Conservation (phyloP, 176 grass and related monocot genomes). For the Typha latifolia region DNA sequence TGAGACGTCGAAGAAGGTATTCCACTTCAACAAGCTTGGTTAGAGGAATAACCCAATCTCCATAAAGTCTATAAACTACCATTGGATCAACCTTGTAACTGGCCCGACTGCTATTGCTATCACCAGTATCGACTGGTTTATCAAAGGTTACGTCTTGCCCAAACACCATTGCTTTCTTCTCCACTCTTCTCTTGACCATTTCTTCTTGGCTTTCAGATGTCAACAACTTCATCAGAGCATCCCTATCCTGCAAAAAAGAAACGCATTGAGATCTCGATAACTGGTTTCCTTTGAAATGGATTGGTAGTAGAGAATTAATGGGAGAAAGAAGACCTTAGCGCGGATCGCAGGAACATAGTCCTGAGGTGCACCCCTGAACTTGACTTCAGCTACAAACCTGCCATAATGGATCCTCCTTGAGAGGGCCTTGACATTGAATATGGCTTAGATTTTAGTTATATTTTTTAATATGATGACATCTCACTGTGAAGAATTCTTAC, state of each 20-base stretch:
- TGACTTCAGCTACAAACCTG: slow-evolving; percentile 20
- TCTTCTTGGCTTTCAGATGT: slow-evolving; percentile 22
- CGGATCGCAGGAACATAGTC: slow-evolving; percentile 15
- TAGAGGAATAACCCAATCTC: slow-evolving; percentile 20
- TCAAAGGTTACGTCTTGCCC: slow-evolving; percentile 15
- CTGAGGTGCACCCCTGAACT: slow-evolving; percentile 13
- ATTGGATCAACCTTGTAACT: slow-evolving; percentile 17
- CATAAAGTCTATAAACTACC: slow-evolving; percentile 10
- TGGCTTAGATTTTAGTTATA: no score
- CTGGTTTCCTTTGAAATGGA: neutral
- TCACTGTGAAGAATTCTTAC: neutral
- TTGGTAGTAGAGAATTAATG: neutral
- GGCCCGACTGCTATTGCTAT: neutral
- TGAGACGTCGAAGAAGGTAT: slow-evolving; percentile 22
- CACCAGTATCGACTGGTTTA: neutral
- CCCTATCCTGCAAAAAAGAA: slow-evolving; percentile 7
- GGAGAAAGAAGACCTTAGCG: slow-evolving; percentile 1
- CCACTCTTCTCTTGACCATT: slow-evolving; percentile 17
- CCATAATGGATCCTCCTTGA: slow-evolving; percentile 25
- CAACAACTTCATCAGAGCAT: slow-evolving; percentile 15
- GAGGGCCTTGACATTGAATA: slow-evolving; percentile 6
- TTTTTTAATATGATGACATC: no score
- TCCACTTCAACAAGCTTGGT: slow-evolving; percentile 18
- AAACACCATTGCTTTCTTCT: slow-evolving; percentile 22
- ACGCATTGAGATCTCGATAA: no score